These are phyloP conservation scores for Cyclotella sp. DNA, from an alignment of 108 stramenopile species.

Conservation along the genomic window DNA sequence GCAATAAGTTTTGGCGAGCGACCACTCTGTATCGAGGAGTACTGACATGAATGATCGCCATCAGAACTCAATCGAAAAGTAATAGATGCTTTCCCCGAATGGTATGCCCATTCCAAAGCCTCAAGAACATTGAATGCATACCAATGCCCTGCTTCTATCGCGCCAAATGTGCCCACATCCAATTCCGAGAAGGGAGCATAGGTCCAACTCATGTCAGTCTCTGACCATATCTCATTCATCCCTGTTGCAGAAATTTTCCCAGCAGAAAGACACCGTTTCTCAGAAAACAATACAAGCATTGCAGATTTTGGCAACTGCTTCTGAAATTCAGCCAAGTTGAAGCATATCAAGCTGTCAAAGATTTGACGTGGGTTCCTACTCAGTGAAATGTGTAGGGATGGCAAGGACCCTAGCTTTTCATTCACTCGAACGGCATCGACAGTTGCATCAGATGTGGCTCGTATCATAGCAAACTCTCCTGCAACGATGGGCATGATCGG, in stretches of 20 bases:
- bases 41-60: slow-evolving; percentile 13
- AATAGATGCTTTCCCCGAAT: not conserved
- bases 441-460: slow-evolving; percentile 18
- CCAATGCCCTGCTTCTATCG: slow-evolving; percentile 20
- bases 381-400: slow-evolving; percentile 10
- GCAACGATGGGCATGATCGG: slow-evolving; percentile 7
- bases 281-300: slow-evolving; percentile 16
- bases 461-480: slow-evolving; percentile 5
- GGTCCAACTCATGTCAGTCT: slow-evolving; percentile 12
- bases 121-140: slow-evolving; percentile 25
- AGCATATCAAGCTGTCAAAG: slow-evolving; percentile 18
- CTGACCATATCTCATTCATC: not conserved
- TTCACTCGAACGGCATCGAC: slow-evolving; percentile 21
- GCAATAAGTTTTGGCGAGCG: slow-evolving; percentile 16
- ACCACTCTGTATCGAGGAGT: slow-evolving; percentile 27
- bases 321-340: slow-evolving; percentile 24
- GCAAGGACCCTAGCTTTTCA: slow-evolving; percentile 4
- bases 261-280: slow-evolving; percentile 11
- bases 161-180: slow-evolving; percentile 25
- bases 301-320: slow-evolving; percentile 13
- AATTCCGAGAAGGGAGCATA: slow-evolving; percentile 5
- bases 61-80: slow-evolving; percentile 22
- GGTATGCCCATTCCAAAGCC: slow-evolving; percentile 14
- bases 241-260: slow-evolving; percentile 8
- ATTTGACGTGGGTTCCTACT: slow-evolving; percentile 3